phyloP scores from a whole-genome alignment of 2,329 filamentous ascomycete genomes.

The Emergomyces pasteurianus region DNA sequence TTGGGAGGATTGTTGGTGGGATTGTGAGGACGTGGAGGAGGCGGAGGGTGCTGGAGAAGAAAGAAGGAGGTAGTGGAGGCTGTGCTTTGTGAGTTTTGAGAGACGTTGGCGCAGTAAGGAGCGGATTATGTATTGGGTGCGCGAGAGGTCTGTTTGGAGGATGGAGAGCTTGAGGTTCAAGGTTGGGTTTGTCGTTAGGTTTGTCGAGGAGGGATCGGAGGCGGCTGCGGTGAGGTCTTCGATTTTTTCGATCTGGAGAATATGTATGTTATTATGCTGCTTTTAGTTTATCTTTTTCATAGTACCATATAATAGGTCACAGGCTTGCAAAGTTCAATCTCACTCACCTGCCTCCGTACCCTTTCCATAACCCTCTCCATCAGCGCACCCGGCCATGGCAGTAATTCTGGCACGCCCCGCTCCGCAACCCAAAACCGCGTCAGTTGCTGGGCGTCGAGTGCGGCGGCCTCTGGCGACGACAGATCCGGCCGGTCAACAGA shows the following conservation, averaged over 20 bases:
- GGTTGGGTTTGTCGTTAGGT: conserved; percentile 74
- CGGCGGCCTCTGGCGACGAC: conserved; percentile 24
- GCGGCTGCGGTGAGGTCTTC: conserved; percentile 45
- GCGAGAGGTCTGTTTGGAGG: conserved; percentile 88
- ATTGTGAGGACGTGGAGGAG: conserved; percentile 1
- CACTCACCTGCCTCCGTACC: conserved; percentile 48
- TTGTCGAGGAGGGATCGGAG: conserved; percentile 36
- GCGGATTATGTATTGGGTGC: conserved; percentile 83
- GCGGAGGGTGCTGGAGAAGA: conserved; percentile 13
- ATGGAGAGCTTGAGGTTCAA: conserved; percentile 90
- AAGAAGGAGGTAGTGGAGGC: conserved; percentile 38
- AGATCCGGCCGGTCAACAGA: conserved; percentile 53
- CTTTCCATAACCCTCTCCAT: conserved; percentile 71
- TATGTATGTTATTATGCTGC: background rate
- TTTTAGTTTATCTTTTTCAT: no score
- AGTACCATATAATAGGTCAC: no score
- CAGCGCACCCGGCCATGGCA: conserved; percentile 63
- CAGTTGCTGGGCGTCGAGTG: conserved; percentile 68
- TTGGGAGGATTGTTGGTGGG: background rate
- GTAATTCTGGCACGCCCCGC: conserved; percentile 75
- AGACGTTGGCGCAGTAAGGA: conserved; percentile 75
- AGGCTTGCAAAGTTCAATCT: background rate
- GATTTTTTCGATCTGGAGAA: conserved; percentile 48
- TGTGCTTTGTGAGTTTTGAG: conserved; percentile 50
- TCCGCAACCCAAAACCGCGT: conserved; percentile 92